phyloP scores from a whole-genome alignment of 1,284 basidiomycete genomes.

The Rhizoctonia solani region DNA sequence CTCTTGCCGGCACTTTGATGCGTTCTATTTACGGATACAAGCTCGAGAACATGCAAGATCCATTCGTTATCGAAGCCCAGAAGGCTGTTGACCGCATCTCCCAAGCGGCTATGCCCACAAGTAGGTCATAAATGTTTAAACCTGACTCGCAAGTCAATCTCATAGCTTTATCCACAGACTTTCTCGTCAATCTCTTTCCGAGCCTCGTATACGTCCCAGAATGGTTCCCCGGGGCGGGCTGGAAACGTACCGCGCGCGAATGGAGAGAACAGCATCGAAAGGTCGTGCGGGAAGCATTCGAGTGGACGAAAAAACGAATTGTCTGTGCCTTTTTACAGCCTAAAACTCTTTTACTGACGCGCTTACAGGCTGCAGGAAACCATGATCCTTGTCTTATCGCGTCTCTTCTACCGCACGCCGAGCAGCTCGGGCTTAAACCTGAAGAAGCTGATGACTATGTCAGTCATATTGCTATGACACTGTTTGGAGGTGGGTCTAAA shows the following conservation, averaged over 20 bases:
- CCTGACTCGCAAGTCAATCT: neutral
- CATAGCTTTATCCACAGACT: neutral
- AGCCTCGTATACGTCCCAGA: constrained; percentile 14
- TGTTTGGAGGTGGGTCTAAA: neutral
- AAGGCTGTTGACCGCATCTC: neutral
- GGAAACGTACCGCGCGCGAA: constrained; percentile 11
- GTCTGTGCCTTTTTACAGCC: neutral
- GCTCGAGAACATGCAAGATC: neutral
- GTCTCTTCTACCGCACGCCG: neutral
- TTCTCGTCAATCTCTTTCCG: constrained; percentile 9
- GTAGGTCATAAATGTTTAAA: neutral
- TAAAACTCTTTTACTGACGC: no score
- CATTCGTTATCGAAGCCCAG: neutral
- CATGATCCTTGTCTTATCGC: neutral
- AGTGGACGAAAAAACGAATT: constrained; percentile 16
- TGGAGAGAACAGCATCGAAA: constrained; percentile 14
- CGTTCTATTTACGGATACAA: constrained; percentile 13
- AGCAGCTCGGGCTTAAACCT: neutral
- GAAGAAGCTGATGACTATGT: neutral
- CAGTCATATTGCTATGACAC: neutral
- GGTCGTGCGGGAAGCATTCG: constrained; percentile 3
- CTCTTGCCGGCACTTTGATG: constrained; percentile 7
- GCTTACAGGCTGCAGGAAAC: neutral
- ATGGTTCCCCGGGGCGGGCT: constrained; percentile 30
- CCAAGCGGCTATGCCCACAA: constrained; percentile 1